Percentiles rank a stretch among this genome's conserved stretches.
These are phyloP conservation scores for Eurotiales sp. DNA, from an alignment of 2,329 filamentous ascomycete species.

Conservation along the genomic window DNA sequence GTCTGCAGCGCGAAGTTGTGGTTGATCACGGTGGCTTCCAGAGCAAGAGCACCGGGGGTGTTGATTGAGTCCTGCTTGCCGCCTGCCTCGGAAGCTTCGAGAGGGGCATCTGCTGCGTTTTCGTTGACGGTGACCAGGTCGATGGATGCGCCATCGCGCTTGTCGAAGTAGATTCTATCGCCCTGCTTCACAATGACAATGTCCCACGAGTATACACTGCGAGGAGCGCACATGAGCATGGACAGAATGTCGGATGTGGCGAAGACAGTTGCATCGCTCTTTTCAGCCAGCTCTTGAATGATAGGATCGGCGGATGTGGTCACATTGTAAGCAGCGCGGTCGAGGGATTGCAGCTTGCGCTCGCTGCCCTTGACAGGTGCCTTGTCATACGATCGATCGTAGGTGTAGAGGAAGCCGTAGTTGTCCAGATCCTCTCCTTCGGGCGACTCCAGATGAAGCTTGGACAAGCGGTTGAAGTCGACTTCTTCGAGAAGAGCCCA, in stretches of 20 bases:
- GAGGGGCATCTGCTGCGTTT: conserved; percentile 90
- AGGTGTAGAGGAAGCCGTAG: conserved; percentile 98
- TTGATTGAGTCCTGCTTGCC: conserved; percentile 88
- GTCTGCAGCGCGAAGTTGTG: conserved; percentile 99
- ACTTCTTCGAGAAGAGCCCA: conserved; percentile 98
- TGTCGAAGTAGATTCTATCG: conserved; percentile 98
- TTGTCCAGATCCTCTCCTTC: conserved; percentile 92
- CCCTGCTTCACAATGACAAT: conserved; percentile 89
- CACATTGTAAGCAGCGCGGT: conserved; percentile 96
- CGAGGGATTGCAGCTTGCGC: conserved; percentile 80
- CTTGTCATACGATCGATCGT: conserved; percentile 95
- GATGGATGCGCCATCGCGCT: conserved; percentile 89
- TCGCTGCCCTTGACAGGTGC: conserved; percentile 82
- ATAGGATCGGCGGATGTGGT: conserved; percentile 94
- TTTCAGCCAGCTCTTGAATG: conserved; percentile 94
- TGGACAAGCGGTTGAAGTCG: conserved; percentile 90
- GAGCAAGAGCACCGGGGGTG: conserved; percentile 84
- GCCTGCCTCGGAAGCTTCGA: conserved; percentile 72
- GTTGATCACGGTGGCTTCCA: conserved; percentile 99
- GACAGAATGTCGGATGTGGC: conserved; percentile 95
- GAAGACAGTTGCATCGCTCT: conserved; percentile 93
- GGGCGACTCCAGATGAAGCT: conserved; percentile 92
- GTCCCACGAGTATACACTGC: conserved; percentile 98
- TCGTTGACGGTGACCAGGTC: conserved; percentile 99
- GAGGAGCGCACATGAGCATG: conserved; percentile 98